phyloP scores from a whole-genome alignment of 2,329 filamentous ascomycete genomes.

The Ophioceras dolichostomum region DNA sequence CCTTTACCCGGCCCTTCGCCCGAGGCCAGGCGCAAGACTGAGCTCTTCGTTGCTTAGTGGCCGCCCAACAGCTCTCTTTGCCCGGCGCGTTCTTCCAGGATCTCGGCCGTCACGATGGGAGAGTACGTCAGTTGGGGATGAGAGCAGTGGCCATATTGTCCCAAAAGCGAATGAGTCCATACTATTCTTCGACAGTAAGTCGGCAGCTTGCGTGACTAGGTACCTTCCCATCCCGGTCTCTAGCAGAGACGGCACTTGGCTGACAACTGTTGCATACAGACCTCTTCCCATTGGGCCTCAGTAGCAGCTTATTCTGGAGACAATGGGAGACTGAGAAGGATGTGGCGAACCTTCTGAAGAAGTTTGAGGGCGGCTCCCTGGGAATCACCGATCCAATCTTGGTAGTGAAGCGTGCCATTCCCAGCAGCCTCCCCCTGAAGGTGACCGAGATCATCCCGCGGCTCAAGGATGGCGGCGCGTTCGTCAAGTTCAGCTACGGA shows the following conservation, averaged over 20 bases:
- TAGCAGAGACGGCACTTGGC: too few species aligned
- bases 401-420: constrained; percentile 50
- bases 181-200: constrained; percentile 77
- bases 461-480: constrained; percentile 84
- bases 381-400: constrained; percentile 38
- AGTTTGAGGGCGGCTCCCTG: constrained; percentile 37
- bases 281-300: constrained; percentile 70
- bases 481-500: constrained; percentile 62
- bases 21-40: background rate
- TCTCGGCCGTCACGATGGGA: constrained; percentile 19
- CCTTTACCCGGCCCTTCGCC: background rate
- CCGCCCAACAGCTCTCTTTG: background rate
- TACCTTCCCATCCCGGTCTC: too few species aligned
- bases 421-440: constrained; percentile 47
- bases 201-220: too few species aligned
- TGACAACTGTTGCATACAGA: constrained; percentile 48
- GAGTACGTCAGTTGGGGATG: constrained; percentile 38
- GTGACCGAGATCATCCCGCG: constrained; percentile 75
- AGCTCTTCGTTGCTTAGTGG: background rate
- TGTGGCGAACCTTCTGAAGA: constrained; percentile 31
- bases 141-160: constrained; percentile 73
- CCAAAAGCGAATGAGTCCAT: constrained; percentile 66
- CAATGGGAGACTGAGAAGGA: constrained; percentile 36
- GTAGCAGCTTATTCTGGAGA: constrained; percentile 24
- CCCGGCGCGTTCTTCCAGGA: too few species aligned